Base-by-base conservation (phyloP, 441 rosid genomes). In the Euphorbia schlechtendalii region DNA sequence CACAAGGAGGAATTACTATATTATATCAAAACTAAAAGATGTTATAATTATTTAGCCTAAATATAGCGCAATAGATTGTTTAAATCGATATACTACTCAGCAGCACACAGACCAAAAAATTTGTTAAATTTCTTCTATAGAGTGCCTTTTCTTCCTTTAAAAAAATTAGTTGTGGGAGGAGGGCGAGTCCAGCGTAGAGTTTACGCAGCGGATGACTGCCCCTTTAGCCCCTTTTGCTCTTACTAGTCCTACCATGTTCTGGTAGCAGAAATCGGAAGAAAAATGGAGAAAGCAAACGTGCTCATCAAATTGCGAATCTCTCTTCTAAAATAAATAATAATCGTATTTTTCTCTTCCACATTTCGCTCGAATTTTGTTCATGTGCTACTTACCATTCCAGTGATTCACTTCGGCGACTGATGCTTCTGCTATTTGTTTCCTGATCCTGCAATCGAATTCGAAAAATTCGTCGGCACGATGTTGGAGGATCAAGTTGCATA, bases 401-500 rank as follows among this genome's bases (percentile, higher is more conserved):
- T 53, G 25, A 3, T 20, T 21, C n/a, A 12, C 24, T 13, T 20
- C 17, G 56, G 46, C 56, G 63, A 24, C 0, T 54, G 34, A 57
- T 66, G 69, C 22, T 58, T 20, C 38, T 38, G n/a, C 8, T 3
- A 18, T 34, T 45, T 27, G 13, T 9, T 34, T 34, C 32, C 38
- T 69, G 69, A 70, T 36, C 18, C 55, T 40, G 66, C 36, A 52
- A 61, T 54, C 61, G 9, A 48, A 32, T 52, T n/a, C 32, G 12
- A 3, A 21, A 2, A 64, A 62, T 61, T 10, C 24, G 46, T 2
- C 58, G 40, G 12, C 34, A 82, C 75, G 83, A 94, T 91, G 99
- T 83, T 94, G 92, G 96, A 91, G 83, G 99, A 94, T 86, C 96
- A 94, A 72, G 98, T 94, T 38, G 92, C 98, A 60, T 70, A 83